These are phyloP conservation scores for Aspergillus clavatus DNA, from an alignment of 2,329 filamentous ascomycete genomes.

Conservation along the genomic window DNA sequence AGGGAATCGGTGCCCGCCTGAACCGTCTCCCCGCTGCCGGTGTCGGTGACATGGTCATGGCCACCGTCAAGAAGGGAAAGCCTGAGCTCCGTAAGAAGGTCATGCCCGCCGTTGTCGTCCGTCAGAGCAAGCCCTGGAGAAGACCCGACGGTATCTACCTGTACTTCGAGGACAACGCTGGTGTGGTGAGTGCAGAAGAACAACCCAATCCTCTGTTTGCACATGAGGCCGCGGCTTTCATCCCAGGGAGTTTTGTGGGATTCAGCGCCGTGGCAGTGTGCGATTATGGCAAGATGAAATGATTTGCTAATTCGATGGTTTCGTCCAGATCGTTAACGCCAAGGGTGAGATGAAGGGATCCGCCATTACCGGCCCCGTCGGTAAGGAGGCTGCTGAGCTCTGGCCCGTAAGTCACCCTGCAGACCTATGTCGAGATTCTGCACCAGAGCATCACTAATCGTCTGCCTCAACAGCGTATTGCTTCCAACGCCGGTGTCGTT, in stretches of 20 bases:
- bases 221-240: too few relatives aligned
- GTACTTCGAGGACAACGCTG: slow-evolving; percentile 99
- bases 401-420: slow-evolving; percentile 79
- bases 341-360: slow-evolving; percentile 99
- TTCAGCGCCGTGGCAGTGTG: too few relatives aligned
- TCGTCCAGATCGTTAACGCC: slow-evolving; percentile 88
- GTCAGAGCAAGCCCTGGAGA: slow-evolving; percentile 99
- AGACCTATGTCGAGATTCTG: neutral
- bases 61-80: slow-evolving; percentile 99
- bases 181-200: slow-evolving; percentile 75
- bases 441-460: neutral
- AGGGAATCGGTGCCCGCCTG: slow-evolving; percentile 94
- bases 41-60: slow-evolving; percentile 99
- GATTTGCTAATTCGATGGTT: neutral
- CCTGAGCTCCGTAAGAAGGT: slow-evolving; percentile 99
- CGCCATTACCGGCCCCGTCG: slow-evolving; percentile 97
- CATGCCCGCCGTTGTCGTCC: slow-evolving; percentile 98
- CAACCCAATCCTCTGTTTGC: too few relatives aligned
- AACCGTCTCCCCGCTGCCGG: slow-evolving; percentile 96
- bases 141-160: slow-evolving; percentile 97
- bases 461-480: slow-evolving; percentile 70
- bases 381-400: slow-evolving; percentile 99
- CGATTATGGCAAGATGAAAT: too few relatives aligned
- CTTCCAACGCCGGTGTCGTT: slow-evolving; percentile 99
- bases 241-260: too few relatives aligned